These are phyloP conservation scores for Diaporthe capsici DNA, from an alignment of 2,329 filamentous ascomycete genomes.

Conservation along the genomic window DNA sequence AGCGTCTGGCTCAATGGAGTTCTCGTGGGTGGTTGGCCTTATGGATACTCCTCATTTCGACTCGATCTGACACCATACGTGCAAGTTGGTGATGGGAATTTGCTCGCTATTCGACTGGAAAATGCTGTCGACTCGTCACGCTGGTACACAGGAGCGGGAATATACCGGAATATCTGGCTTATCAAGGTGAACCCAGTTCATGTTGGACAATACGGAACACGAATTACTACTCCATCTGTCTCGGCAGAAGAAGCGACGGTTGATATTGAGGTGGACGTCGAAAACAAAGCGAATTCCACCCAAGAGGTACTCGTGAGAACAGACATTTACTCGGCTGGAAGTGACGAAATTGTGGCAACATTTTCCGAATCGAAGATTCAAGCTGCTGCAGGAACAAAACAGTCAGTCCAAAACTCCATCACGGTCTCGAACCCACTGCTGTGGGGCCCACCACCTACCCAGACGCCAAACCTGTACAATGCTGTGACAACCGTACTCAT, in stretches of 20 bases:
- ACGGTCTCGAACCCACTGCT: slow-evolving; percentile 56
- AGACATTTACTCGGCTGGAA: slow-evolving; percentile 53
- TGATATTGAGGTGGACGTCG: slow-evolving; percentile 59
- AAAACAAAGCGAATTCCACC: slow-evolving; percentile 56
- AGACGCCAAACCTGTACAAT: slow-evolving; percentile 63
- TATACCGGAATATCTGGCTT: slow-evolving; percentile 69
- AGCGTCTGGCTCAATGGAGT: slow-evolving; percentile 65
- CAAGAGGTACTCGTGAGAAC: slow-evolving; percentile 56
- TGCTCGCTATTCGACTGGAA: slow-evolving; percentile 65
- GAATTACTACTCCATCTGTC: slow-evolving; percentile 60
- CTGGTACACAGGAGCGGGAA: slow-evolving; percentile 68
- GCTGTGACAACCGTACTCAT: slow-evolving; percentile 58
- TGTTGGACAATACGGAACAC: slow-evolving; percentile 65
- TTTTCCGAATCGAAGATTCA: slow-evolving; percentile 51
- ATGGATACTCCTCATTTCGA: slow-evolving; percentile 64
- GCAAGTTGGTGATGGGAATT: slow-evolving; percentile 53
- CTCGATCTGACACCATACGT: slow-evolving; percentile 62
- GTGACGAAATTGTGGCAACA: slow-evolving; percentile 48
- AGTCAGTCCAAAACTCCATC: slow-evolving; percentile 52
- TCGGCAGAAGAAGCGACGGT: slow-evolving; percentile 60
- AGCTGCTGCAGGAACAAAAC: slow-evolving; percentile 51
- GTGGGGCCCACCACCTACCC: slow-evolving; percentile 63
- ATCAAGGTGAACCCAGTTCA: slow-evolving; percentile 61
- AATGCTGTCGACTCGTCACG: slow-evolving; percentile 63
- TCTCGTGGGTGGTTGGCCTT: slow-evolving; percentile 67